phyloP scores from a whole-genome alignment of 768 basidiomycete genomes.

The Daedaleopsis nitida region DNA sequence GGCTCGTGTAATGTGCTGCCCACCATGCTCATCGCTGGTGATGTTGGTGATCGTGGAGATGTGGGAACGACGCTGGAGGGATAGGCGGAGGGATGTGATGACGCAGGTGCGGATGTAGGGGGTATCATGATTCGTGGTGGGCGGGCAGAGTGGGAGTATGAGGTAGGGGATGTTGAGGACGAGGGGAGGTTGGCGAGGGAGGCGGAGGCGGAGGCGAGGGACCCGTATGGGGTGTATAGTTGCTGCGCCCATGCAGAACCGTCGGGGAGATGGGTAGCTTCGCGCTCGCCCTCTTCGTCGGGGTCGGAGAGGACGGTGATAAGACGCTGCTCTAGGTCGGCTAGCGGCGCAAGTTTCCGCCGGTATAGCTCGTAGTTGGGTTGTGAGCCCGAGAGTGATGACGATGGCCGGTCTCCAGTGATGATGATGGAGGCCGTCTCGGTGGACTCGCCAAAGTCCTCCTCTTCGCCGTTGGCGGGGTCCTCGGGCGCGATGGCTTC shows the following conservation, averaged over 20 bases:
- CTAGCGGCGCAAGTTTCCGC: conserved; percentile 64
- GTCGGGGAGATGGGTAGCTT: conserved; percentile 57
- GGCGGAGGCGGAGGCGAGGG: neutral
- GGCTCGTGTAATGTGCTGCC: conserved; percentile 18
- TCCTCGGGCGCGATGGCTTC: conserved; percentile 71
- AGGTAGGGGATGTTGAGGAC: conserved; percentile 1
- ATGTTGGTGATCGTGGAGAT: conserved; percentile 38
- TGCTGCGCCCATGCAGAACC: conserved; percentile 1
- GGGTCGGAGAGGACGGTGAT: conserved; percentile 67
- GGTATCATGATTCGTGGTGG: conserved; percentile 28
- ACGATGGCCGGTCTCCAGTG: conserved; percentile 41
- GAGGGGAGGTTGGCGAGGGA: conserved; percentile 12
- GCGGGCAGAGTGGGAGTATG: conserved; percentile 6
- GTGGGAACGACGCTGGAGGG: conserved; percentile 9
- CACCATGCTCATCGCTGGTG: conserved; percentile 54
- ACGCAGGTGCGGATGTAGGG: neutral
- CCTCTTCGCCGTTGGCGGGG: conserved; percentile 56
- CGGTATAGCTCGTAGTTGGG: conserved; percentile 65
- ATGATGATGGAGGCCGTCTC: conserved; percentile 57
- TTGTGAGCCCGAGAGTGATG: conserved; percentile 48
- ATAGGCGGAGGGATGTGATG: conserved; percentile 2
- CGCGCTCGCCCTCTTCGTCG: conserved; percentile 58
- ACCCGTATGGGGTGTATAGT: neutral
- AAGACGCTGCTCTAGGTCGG: conserved; percentile 69
- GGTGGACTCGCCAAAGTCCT: conserved; percentile 53